Conservation (phyloP, 208 protist species). For the Trypanosoma boissoni region DNA sequence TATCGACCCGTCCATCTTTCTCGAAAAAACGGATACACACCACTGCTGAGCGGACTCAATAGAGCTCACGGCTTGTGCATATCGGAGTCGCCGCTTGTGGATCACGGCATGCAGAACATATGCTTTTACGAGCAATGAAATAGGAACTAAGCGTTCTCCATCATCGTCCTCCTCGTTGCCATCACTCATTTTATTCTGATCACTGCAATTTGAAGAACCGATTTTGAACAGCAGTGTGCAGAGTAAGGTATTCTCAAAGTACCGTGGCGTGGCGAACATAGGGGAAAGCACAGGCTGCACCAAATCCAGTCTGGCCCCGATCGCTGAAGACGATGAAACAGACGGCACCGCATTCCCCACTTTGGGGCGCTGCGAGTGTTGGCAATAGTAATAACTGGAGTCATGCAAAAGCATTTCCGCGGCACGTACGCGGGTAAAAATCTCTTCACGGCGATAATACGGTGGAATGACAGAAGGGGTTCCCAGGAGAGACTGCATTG, state of each 20-base stretch:
- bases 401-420: conserved; percentile 40
- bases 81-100: conserved; percentile 18
- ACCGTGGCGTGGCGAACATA: conserved; percentile 30
- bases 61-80: conserved; percentile 29
- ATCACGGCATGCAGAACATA: conserved; percentile 37
- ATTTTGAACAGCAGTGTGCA: conserved; percentile 12
- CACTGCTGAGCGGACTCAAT: conserved; percentile 24
- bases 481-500: conserved; percentile 13
- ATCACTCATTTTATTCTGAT: not conserved
- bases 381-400: not conserved
- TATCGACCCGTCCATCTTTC: not conserved
- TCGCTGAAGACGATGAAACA: conserved; percentile 8
- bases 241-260: conserved; percentile 17
- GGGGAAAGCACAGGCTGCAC: conserved; percentile 48
- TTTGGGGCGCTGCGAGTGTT: not conserved
- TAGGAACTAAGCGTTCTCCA: conserved; percentile 30
- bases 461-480: conserved; percentile 20
- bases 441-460: conserved; percentile 44
- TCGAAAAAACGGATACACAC: conserved; percentile 5
- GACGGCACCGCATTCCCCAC: not conserved
- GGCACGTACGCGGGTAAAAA: conserved; percentile 41
- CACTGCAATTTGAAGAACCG: no score
- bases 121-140: conserved; percentile 40
- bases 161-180: conserved; percentile 17
- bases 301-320: conserved; percentile 37